These are phyloP conservation scores for Artemisia tridentata DNA, from an alignment of 129 eudicot genomes.

Conservation along the genomic window DNA sequence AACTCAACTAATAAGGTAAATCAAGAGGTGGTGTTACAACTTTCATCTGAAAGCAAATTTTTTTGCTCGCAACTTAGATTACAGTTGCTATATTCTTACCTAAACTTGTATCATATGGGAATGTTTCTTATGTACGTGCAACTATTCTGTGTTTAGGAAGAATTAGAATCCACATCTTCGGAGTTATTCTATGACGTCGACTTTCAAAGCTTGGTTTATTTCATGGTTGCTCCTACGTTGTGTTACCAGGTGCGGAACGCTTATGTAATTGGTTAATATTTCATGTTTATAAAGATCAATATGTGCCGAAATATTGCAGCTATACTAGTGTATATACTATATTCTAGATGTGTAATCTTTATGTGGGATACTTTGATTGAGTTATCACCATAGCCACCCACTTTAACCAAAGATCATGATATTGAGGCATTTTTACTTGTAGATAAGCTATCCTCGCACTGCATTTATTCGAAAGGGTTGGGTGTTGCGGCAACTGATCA, in stretches of 20 bases:
- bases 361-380: neutral
- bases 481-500: slow-evolving; percentile 84
- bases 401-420: neutral
- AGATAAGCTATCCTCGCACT: slow-evolving; percentile 92
- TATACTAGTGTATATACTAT: neutral
- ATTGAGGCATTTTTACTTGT: slow-evolving; percentile 30
- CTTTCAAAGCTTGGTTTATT: slow-evolving; percentile 80
- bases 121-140: slow-evolving; percentile 8
- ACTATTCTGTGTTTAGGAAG: slow-evolving; percentile 42
- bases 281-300: neutral
- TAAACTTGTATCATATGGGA: slow-evolving; percentile 4
- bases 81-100: neutral
- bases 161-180: slow-evolving; percentile 44
- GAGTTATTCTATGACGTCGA: slow-evolving; percentile 56
- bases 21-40: slow-evolving; percentile 8
- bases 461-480: slow-evolving; percentile 81
- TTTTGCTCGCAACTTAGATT: neutral
- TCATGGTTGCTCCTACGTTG: slow-evolving; percentile 95
- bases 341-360: too few relatives aligned
- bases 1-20: slow-evolving; percentile 66
- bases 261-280: slow-evolving; percentile 7
- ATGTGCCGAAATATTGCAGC: neutral
- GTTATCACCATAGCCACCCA: neutral
- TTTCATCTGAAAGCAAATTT: neutral
- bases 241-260: slow-evolving; percentile 75